Evolutionary conservation across 495 filamentous ascomycete species (phyloP), one percentile per base, ranked within the genome.

Genomic region (Jackrogersella minutella): DNA sequence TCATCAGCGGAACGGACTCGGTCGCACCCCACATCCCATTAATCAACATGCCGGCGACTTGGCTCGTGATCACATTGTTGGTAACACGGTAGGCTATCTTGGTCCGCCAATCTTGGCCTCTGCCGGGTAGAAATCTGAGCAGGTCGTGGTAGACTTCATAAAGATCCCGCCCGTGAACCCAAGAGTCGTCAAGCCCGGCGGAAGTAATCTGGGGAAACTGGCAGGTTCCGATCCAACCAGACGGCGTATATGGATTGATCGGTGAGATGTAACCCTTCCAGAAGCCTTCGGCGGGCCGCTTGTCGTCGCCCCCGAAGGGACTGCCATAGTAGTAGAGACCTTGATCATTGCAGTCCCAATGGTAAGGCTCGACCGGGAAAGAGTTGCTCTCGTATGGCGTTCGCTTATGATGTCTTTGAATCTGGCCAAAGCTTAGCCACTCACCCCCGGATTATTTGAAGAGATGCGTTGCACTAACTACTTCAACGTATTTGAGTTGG

Each of bases 381-480:
- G 84, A 80, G 70, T 91, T 92, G 37, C 80, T 80, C 5, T 84
- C 82, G 66, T 92, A 92, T 1, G 88, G 88, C 0, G 88, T 91
- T 30, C 89, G 82, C 74, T 91, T 90, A 69, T 91, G 89, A 68
- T 92, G 89, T 57, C 89, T 82, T 59, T 91, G 88, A 49, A 91
- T 87, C 84, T 87, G 57, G 34, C 1, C 2, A 30, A n/a, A 7
- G 14, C 26, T 68, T 11, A 65, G 55, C 30, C 13, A n/a, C 50
- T 30, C 50, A 33, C 21, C 30, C 47, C 14, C 22, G 36, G 8
- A 11, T 28, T 11, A 60, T 21, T 13, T 31, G 21, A 19, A 24
- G 46, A 21, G 39, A 17, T 36, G 30, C 31, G 7, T 21, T 17
- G 58, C 5, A 73, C 81, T 51, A 72, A 86, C 84, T 60, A 89